These are phyloP conservation scores for Geotrichum cucujoidarum DNA, from an alignment of 1,139 yeast species.

Conservation along the genomic window DNA sequence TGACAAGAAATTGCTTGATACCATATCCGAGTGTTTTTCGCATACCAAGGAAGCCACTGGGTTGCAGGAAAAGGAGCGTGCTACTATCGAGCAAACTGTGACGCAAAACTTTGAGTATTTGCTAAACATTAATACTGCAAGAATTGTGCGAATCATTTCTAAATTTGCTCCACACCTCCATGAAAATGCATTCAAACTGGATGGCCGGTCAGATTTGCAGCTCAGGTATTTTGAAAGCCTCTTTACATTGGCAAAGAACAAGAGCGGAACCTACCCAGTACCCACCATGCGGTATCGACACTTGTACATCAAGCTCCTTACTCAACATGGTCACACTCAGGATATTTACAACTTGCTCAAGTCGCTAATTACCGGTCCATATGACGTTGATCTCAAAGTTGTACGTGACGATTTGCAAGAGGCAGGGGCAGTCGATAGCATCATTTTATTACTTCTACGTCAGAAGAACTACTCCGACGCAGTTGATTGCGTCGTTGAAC, in stretches of 20 bases:
- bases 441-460: constrained; percentile 30
- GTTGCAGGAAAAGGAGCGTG: constrained; percentile 23
- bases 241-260: constrained; percentile 22
- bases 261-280: constrained; percentile 20
- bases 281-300: constrained; percentile 28
- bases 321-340: constrained; percentile 22
- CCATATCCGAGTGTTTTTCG: constrained; percentile 31
- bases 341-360: constrained; percentile 27
- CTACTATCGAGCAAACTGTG: constrained; percentile 23
- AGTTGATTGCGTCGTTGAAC: constrained; percentile 33
- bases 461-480: constrained; percentile 33
- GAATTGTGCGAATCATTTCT: constrained; percentile 25
- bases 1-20: constrained; percentile 27
- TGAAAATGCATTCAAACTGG: constrained; percentile 26
- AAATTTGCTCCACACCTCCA: constrained; percentile 27
- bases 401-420: constrained; percentile 32
- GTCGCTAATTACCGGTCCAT: constrained; percentile 24
- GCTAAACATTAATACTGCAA: constrained; percentile 21
- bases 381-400: constrained; percentile 33
- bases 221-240: constrained; percentile 25
- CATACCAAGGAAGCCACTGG: constrained; percentile 20
- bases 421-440: constrained; percentile 30
- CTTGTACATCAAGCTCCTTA: constrained; percentile 29
- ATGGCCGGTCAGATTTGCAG: constrained; percentile 24
- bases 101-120: constrained; percentile 25